Base-by-base conservation (phyloP, 345 rosid genomes). In the Pistacia atlantica region DNA sequence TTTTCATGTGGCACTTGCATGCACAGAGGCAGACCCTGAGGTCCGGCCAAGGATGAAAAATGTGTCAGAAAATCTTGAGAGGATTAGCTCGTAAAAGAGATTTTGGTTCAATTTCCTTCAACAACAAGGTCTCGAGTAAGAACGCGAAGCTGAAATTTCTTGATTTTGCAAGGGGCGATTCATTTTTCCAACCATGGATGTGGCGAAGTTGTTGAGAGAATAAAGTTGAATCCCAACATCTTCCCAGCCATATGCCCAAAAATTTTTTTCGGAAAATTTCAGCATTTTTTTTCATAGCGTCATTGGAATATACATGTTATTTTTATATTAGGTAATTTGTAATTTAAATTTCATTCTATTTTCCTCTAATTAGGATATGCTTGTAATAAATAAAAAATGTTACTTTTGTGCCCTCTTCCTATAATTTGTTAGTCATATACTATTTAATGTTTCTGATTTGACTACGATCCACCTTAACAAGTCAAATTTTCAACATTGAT, bases 11-110 rank as follows among this genome's bases (percentile, higher is more conserved):
- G 99, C 99, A 12, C 84, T 96, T 38, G 87, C 97, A 17, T 96
- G 99, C 85, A 89, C 98, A 0, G 97, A 96, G 81, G 77, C 75
- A 6, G 99, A 96, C 49, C 95, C 98, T 0, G 99, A 96, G 80
- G 13, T 89, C 13, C 93, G 99, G 61, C 97, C 97, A 5, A 86
- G 97, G 80, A 94, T 96, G 99, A 96, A 94, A 86, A 92, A 80
- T 17, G 93, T 96, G 7, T 90, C 95, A 0, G 99, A 94, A 76
- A 96, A 86, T 79, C 88, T 96, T 9, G 98, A 92, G 48, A 90
- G 87, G 86, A 82, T 96, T 42, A 87, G 97, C 64, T 69, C 86
- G 33, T 90, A 38, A 46, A 16, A 33, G 9, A 11, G 5, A 46
- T 6, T 16, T 38, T 9, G 60, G 13, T 71, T 37, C 54, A 58